phyloP scores from a whole-genome alignment of 805 yeast genomes.

The Geotrichum ghanense region DNA sequence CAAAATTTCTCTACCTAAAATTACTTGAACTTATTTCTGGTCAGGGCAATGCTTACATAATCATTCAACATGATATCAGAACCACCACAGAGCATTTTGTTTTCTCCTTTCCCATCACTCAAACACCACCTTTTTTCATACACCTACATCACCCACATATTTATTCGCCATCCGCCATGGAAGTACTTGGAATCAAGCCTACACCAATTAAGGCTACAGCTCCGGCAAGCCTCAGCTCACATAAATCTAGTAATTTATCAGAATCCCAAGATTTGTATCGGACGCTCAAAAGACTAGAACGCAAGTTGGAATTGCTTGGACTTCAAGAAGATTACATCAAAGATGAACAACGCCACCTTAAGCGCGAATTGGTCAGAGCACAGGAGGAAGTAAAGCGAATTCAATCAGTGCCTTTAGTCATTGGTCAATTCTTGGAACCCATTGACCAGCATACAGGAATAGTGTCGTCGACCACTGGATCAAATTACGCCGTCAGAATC shows the following conservation, averaged over 20 bases:
- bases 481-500: conserved; percentile 92
- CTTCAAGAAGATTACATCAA: conserved; percentile 95
- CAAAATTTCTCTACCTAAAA: too few relatives aligned
- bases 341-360: conserved; percentile 94
- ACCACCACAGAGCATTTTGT: too few relatives aligned
- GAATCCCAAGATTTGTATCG: conserved; percentile 59
- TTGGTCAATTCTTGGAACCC: conserved; percentile 96
- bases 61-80: too few relatives aligned
- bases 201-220: neutral
- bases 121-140: too few relatives aligned
- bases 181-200: conserved; percentile 10
- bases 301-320: conserved; percentile 71
- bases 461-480: conserved; percentile 95
- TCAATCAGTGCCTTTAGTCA: conserved; percentile 93
- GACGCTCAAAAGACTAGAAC: conserved; percentile 77
- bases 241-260: conserved; percentile 10
- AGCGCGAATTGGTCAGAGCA: conserved; percentile 88
- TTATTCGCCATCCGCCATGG: conserved; percentile 10
- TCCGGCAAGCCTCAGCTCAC: conserved; percentile 1
- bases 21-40: too few relatives aligned
- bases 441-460: conserved; percentile 95
- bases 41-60: too few relatives aligned
- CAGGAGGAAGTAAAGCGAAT: conserved; percentile 98
- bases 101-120: too few relatives aligned
- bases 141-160: neutral